A percentile compares a stretch with the other conserved stretches of the same genome.
Evolutionary conservation across 495 filamentous ascomycete species (phyloP).

Genomic region (Trichoderma erinaceum): DNA sequence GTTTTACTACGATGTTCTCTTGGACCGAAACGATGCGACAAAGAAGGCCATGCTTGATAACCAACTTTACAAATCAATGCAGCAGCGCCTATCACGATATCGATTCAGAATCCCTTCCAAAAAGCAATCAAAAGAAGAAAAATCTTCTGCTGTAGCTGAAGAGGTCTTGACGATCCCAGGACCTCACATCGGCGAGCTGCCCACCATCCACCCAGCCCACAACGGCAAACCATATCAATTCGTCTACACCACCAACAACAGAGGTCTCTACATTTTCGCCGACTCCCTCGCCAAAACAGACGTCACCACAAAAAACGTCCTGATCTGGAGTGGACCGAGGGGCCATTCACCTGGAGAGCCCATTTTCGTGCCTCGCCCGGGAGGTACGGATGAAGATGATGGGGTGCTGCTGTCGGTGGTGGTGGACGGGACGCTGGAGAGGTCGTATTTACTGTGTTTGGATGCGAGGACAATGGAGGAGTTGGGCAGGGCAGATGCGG

Average conservation of each 20-base stretch:
- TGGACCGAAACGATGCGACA: slow-evolving; percentile 30
- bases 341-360: slow-evolving; percentile 69
- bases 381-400: slow-evolving; percentile 54
- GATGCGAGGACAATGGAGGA: slow-evolving; percentile 62
- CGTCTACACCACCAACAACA: slow-evolving; percentile 53
- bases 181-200: slow-evolving; percentile 51
- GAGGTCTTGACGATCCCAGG: slow-evolving; percentile 36
- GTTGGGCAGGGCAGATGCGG: slow-evolving; percentile 57
- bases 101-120: slow-evolving; percentile 35
- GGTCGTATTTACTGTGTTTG: slow-evolving; percentile 64
- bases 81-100: slow-evolving; percentile 39
- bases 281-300: slow-evolving; percentile 69
- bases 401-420: slow-evolving; percentile 68
- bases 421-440: slow-evolving; percentile 55
- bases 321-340: slow-evolving; percentile 48
- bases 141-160: slow-evolving; percentile 20
- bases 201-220: slow-evolving; percentile 58
- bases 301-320: slow-evolving; percentile 40
- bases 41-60: slow-evolving; percentile 27
- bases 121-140: neutral
- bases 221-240: slow-evolving; percentile 53
- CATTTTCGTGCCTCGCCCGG: slow-evolving; percentile 59
- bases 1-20: slow-evolving; percentile 56
- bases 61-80: slow-evolving; percentile 29
- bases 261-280: slow-evolving; percentile 53